These are phyloP conservation scores for Rehmannia glutinosa DNA, from an alignment of 257 asterid species.

Conservation along the genomic window DNA sequence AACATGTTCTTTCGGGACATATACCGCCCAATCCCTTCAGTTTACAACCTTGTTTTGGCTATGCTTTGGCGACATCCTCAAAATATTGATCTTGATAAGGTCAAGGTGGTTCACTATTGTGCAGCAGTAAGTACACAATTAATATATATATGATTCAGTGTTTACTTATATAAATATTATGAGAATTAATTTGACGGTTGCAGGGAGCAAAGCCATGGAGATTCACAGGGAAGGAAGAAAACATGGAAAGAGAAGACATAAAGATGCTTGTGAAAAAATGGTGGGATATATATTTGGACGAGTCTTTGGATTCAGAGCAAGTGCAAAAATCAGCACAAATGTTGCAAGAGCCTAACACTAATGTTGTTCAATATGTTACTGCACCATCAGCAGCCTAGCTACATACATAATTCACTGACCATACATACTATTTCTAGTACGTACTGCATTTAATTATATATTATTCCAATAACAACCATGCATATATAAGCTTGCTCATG, in stretches of 20 bases:
- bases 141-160: background rate
- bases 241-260: slow-evolving; percentile 49
- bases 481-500: background rate
- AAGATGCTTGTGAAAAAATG: slow-evolving; percentile 44
- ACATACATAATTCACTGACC: background rate
- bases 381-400: slow-evolving; percentile 15
- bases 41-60: slow-evolving; percentile 30
- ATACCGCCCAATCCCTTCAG: slow-evolving; percentile 19
- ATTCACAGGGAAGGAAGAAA: slow-evolving; percentile 40
- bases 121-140: slow-evolving; percentile 10
- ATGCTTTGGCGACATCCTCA: slow-evolving; percentile 35
- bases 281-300: slow-evolving; percentile 46
- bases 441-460: background rate
- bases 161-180: too few relatives aligned
- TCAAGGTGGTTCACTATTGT: slow-evolving; percentile 31
- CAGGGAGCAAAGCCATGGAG: slow-evolving; percentile 64
- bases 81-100: slow-evolving; percentile 23
- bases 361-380: background rate
- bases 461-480: background rate
- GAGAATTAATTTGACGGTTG: too few relatives aligned
- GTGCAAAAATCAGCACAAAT: background rate
- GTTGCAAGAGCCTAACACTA: background rate
- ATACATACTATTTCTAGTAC: too few relatives aligned
- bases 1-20: slow-evolving; percentile 28
- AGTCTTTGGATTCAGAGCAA: slow-evolving; percentile 26